phyloP scores from a whole-genome alignment of 176 grass and related monocot species.

The Dendrocalamus sinicus region DNA sequence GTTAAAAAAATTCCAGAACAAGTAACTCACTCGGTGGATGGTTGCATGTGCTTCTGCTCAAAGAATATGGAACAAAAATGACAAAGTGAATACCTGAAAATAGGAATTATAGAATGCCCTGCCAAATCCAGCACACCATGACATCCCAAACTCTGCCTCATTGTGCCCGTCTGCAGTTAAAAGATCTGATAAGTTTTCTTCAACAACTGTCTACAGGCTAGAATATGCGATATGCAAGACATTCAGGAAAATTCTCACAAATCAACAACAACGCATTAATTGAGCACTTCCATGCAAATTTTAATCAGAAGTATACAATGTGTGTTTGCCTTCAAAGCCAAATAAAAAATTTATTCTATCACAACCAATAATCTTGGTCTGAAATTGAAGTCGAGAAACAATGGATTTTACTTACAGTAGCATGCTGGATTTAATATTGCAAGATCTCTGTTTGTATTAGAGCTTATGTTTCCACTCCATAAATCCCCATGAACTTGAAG shows the following conservation, averaged over 20 bases:
- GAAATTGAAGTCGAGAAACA: background rate
- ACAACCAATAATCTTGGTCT: background rate
- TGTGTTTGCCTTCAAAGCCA: background rate
- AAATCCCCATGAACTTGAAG: conserved; percentile 76
- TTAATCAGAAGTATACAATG: background rate
- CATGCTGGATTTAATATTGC: conserved; percentile 92
- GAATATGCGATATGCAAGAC: background rate
- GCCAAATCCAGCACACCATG: conserved; percentile 96
- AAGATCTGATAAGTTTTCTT: background rate
- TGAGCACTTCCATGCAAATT: background rate
- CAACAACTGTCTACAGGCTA: background rate
- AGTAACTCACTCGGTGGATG: background rate
- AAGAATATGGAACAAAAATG: conserved; percentile 32
- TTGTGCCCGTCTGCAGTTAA: conserved; percentile 78
- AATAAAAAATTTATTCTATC: background rate
- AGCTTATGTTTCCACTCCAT: conserved; percentile 94
- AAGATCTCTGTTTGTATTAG: conserved; percentile 74
- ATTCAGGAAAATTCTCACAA: background rate
- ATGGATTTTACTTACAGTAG: conserved; percentile 69
- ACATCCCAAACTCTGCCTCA: conserved; percentile 98
- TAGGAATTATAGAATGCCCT: conserved; percentile 84
- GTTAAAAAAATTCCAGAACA: background rate
- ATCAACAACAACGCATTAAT: background rate
- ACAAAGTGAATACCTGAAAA: conserved; percentile 64
- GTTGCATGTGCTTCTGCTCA: background rate